Evolutionary conservation across 1,284 basidiomycete species (phyloP), one percentile per base, ranked within the genome.

Genomic region (Cryptococcus sp.): DNA sequence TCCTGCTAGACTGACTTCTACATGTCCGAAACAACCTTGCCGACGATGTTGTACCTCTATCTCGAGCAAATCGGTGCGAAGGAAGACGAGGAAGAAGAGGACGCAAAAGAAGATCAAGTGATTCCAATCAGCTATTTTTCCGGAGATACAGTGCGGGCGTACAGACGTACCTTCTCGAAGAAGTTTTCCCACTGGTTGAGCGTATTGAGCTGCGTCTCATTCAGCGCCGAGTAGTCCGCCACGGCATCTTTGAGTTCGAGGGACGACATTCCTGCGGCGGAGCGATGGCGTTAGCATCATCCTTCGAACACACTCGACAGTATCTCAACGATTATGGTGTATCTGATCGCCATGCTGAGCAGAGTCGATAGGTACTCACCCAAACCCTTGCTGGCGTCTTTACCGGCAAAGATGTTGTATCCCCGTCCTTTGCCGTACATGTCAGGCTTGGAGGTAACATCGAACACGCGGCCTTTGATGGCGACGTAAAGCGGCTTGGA

Each of bases 151-250:
- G 10, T 5, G 19, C 35, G 3, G 13, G 25, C 25, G 25, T 25
- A 5, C 22, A 17, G 11, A 64, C 72, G 25, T 38, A 82, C 85
- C 76, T 80, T 88, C 81, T 79, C 71, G 75, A 88, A 89, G 80
- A 94, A 95, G 6, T 81, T 71, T 73, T 89, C 83, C 95, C 95
- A 98, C 69, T 96, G 92, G 63, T 96, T 84, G 54, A 98, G 82
- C 1, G 91, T 90, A 78, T 92, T 91, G 76, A 80, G 77, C 73
- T 96, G 90, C 64, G 85, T 84, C 62, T 86, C 87, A 53, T 85
- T 83, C 48, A 99, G 83, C 0, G 76, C 80, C 64, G 87, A 90
- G 76, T 91, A 97, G 75, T 99, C 94, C 4, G 92, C 79, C 3
- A 93, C 83, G 0, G 94, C 95, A 72, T 98, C 88, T 75, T 93